phyloP scores from a whole-genome alignment of 768 basidiomycete species.

The Kwoniella newhampshirensis region DNA sequence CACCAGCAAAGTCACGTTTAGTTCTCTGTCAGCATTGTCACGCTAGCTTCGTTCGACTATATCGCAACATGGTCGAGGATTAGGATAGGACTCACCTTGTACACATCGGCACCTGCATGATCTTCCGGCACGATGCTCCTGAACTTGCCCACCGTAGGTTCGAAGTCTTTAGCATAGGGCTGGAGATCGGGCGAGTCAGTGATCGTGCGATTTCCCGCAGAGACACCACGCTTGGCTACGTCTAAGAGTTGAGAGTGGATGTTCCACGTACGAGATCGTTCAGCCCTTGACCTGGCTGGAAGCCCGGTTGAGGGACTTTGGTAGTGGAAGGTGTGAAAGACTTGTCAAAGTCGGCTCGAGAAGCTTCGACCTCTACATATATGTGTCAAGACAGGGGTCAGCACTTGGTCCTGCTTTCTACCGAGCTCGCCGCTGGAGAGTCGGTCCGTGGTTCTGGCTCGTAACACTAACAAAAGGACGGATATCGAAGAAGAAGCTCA shows the following conservation, averaged over 20 bases:
- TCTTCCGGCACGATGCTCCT: slow-evolving; percentile 20
- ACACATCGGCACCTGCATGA: slow-evolving; percentile 9
- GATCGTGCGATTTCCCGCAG: too few relatives aligned
- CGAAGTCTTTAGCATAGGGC: slow-evolving; percentile 20
- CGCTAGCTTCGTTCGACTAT: too few relatives aligned
- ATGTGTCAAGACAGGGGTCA: background rate
- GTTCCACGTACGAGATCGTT: slow-evolving; percentile 18
- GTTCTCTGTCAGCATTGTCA: too few relatives aligned
- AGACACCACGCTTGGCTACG: too few relatives aligned
- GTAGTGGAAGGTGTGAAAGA: background rate
- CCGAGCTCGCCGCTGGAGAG: background rate
- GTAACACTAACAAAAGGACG: too few relatives aligned
- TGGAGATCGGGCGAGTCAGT: too few relatives aligned
- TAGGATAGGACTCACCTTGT: slow-evolving; percentile 20
- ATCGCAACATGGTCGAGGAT: too few relatives aligned
- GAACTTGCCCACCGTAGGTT: slow-evolving; percentile 9
- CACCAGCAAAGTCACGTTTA: too few relatives aligned
- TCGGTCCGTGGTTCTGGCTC: background rate
- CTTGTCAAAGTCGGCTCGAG: slow-evolving; percentile 16
- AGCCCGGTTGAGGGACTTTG: slow-evolving; percentile 24
- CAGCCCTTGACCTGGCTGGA: slow-evolving; percentile 23
- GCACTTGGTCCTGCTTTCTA: background rate
- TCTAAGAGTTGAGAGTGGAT: too few relatives aligned
- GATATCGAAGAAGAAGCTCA: background rate
- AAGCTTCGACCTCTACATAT: slow-evolving; percentile 26